Conservation (phyloP, 2,329 filamentous ascomycete genomes). For the Ophiostoma sp. region DNA sequence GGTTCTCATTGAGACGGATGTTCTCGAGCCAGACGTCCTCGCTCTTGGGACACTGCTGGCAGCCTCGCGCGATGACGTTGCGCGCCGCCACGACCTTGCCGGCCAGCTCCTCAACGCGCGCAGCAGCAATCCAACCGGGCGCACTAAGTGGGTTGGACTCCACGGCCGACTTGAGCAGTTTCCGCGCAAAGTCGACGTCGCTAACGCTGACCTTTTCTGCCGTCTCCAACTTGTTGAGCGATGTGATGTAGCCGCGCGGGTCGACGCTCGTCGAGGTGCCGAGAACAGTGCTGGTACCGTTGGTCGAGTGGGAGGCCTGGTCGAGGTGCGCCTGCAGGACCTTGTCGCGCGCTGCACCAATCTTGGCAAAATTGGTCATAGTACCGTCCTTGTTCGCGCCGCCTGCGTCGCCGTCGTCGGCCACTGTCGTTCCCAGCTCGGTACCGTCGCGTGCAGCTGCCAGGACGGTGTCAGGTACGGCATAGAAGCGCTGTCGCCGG, state of each 20-base stretch:
- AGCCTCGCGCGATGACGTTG: slow-evolving; percentile 83
- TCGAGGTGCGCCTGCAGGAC: slow-evolving; percentile 72
- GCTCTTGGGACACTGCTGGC: slow-evolving; percentile 86
- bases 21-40: slow-evolving; percentile 97
- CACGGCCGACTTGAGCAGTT: slow-evolving; percentile 92
- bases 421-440: slow-evolving; percentile 85
- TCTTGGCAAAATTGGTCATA: slow-evolving; percentile 97
- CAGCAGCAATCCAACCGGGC: slow-evolving; percentile 93
- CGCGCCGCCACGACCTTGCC: slow-evolving; percentile 88
- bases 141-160: slow-evolving; percentile 95
- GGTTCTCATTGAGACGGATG: slow-evolving; percentile 85
- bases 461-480: slow-evolving; percentile 92
- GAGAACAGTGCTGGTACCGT: slow-evolving; percentile 64
- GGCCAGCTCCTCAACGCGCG: slow-evolving; percentile 86
- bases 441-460: slow-evolving; percentile 78
- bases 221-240: slow-evolving; percentile 76
- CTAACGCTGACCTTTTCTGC: slow-evolving; percentile 84
- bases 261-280: slow-evolving; percentile 91
- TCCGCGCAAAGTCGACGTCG: slow-evolving; percentile 90
- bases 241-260: slow-evolving; percentile 93
- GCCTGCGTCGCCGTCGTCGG: slow-evolving; percentile 65
- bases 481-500: slow-evolving; percentile 83
- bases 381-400: slow-evolving; percentile 67
- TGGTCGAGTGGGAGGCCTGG: slow-evolving; percentile 82
- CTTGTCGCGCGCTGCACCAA: slow-evolving; percentile 93